These are phyloP conservation scores for Aspergillus ruber DNA, from an alignment of 2,329 filamentous ascomycete species.

Conservation along the genomic window DNA sequence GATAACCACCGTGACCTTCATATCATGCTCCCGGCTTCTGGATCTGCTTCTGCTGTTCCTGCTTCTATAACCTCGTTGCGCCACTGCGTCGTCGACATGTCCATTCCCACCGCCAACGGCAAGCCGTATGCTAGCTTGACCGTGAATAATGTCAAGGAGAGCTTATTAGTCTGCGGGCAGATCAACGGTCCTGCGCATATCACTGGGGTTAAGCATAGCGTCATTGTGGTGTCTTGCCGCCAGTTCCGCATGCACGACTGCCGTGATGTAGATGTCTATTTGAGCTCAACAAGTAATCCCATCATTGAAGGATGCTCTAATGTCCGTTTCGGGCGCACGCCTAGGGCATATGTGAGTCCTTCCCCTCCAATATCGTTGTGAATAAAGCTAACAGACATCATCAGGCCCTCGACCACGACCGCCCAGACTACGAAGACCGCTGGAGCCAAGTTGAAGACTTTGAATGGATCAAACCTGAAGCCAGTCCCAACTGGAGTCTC, in stretches of 20 bases:
- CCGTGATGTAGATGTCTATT: slow-evolving; percentile 71
- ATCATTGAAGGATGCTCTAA: slow-evolving; percentile 85
- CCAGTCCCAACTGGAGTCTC: slow-evolving; percentile 81
- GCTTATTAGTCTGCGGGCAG: slow-evolving; percentile 69
- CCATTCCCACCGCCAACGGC: slow-evolving; percentile 51
- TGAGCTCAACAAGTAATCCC: slow-evolving; percentile 73
- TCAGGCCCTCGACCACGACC: slow-evolving; percentile 26
- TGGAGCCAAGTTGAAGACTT: slow-evolving; percentile 96
- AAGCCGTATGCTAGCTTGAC: slow-evolving; percentile 64
- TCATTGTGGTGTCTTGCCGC: slow-evolving; percentile 72
- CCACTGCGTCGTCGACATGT: slow-evolving; percentile 74
- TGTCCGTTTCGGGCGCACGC: slow-evolving; percentile 74
- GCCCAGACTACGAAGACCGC: slow-evolving; percentile 49
- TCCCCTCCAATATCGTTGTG: background rate
- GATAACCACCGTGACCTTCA: slow-evolving; percentile 62
- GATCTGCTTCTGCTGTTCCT: slow-evolving; percentile 64
- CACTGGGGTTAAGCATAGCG: slow-evolving; percentile 64
- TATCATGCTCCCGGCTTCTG: slow-evolving; percentile 68
- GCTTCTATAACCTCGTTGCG: slow-evolving; percentile 65
- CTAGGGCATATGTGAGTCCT: slow-evolving; percentile 59
- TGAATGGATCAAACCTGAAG: slow-evolving; percentile 84
- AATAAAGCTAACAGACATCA: slow-evolving; percentile 2
- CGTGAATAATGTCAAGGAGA: slow-evolving; percentile 63
- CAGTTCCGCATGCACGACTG: slow-evolving; percentile 93
- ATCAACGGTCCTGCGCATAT: slow-evolving; percentile 78